phyloP scores from a whole-genome alignment of 116 monocot species.

The Posidonia oceanica region DNA sequence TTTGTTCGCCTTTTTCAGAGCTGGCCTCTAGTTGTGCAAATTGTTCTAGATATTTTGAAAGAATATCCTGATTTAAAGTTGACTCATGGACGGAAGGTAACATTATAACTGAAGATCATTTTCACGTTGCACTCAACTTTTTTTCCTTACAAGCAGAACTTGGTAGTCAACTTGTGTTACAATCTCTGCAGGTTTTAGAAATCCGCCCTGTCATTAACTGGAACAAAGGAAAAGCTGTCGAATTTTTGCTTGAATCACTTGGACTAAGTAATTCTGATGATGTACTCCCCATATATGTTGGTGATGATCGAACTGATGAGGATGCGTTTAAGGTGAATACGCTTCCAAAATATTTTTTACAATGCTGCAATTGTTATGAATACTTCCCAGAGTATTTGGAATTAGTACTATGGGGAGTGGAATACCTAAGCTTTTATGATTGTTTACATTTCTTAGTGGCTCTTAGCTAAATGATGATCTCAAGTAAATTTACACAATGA shows the following conservation, averaged over 20 bases:
- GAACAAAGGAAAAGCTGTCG: conserved; percentile 98
- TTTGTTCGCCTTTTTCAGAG: conserved; percentile 20
- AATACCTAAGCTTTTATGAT: neutral
- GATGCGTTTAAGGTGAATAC: conserved; percentile 89
- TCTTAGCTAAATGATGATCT: too few species aligned
- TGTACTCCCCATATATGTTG: conserved; percentile 86
- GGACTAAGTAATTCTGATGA: conserved; percentile 43
- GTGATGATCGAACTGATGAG: conserved; percentile 93
- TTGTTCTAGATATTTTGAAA: conserved; percentile 50
- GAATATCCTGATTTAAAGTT: conserved; percentile 58
- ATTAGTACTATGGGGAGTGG: neutral
- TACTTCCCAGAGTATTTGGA: neutral
- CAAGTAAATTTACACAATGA: too few species aligned
- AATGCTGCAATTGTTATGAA: neutral
- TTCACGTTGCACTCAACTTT: neutral
- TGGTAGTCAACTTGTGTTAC: neutral
- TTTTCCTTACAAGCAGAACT: neutral
- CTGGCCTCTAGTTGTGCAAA: conserved; percentile 47
- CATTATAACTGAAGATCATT: neutral
- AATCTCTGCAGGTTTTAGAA: conserved; percentile 56
- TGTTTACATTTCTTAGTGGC: too few species aligned
- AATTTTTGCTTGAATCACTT: conserved; percentile 91
- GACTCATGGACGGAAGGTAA: conserved; percentile 87
- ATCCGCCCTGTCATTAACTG: conserved; percentile 85
- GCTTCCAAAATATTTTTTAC: too few species aligned